These are phyloP conservation scores for Agrocybe praecox DNA, from an alignment of 768 basidiomycete genomes.

Conservation along the genomic window DNA sequence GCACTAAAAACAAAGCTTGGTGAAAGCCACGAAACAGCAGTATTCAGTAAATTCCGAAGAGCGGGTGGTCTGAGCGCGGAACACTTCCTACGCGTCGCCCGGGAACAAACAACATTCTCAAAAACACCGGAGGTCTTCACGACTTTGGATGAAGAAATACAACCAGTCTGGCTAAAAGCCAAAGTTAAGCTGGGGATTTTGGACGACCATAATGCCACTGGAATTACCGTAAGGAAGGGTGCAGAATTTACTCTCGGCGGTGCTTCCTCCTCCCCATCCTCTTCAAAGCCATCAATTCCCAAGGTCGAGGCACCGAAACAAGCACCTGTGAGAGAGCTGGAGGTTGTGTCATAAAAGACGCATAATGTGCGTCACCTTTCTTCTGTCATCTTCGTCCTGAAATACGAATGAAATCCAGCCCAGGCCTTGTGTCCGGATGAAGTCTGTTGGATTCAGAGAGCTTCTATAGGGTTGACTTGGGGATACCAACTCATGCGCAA, in stretches of 20 bases:
- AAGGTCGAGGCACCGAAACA: neutral
- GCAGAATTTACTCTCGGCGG: neutral
- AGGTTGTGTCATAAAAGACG: neutral
- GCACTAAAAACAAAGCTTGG: conserved; percentile 43
- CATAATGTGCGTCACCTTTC: neutral
- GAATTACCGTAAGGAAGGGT: neutral
- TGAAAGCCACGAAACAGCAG: conserved; percentile 31
- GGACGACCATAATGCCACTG: conserved; percentile 1
- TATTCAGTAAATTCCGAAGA: conserved; percentile 40
- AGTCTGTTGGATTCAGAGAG: neutral
- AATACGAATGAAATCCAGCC: neutral
- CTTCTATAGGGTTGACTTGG: neutral
- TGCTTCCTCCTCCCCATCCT: too few relatives aligned
- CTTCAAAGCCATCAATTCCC: too few relatives aligned
- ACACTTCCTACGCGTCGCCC: conserved; percentile 44
- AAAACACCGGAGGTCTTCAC: conserved; percentile 7
- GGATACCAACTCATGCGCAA: neutral
- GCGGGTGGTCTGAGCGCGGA: conserved; percentile 42
- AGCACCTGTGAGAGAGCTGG: neutral
- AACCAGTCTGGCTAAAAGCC: conserved; percentile 11
- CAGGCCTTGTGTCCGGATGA: neutral
- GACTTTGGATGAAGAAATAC: neutral
- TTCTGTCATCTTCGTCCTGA: neutral
- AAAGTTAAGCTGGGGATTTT: conserved; percentile 1
- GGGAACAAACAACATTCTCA: conserved; percentile 24